Evolutionary conservation across 179 eudicot genomes (phyloP), one percentile per base, ranked within the genome.

Genomic region (Silene noctiflora): DNA sequence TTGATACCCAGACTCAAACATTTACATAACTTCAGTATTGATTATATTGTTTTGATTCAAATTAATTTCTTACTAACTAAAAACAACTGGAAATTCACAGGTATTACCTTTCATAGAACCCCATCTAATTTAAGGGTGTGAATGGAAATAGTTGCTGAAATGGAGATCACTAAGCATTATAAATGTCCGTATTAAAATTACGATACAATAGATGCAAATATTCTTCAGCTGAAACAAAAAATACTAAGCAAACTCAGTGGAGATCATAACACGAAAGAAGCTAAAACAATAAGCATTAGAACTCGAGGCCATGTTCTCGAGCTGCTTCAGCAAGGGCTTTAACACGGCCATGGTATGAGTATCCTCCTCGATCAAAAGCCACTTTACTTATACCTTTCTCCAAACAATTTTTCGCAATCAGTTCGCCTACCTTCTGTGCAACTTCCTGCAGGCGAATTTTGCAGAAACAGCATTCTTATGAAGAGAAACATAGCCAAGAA

Each of bases 301-400:
- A 93, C 55, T 84, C 82, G 71, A 93, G 92, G 73, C 98, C 98
- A 29, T 91, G 85, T 81, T 93, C 98, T 56, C 98, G 79, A 44
- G 98, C 97, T 19, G 98, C 93, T 80, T 90, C 87, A 35, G 98
- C 98, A n/a, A 93, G 91, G 72, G 95, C 98, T 85, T 89, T 81
- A 71, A 93, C 80, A 53, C 98, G 93, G 21, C 96, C 98, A 80
- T 91, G 93, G 81, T 93, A 93, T 69, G 86, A 93, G 79, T 90
- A 90, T 46, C 98, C 98, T n/a, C 98, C 98, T 78, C 98, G 78
- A 80, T 93, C 97, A 78, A 91, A 91, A 39, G 95, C 97, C 79
- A 93, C 98, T 81, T 86, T 88, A 0, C 86, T 89, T 67, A 93
- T 93, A 79, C 98, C 98, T 75, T 91, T 93, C 79, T 91, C 98